These are phyloP conservation scores for Entelexis paramagnoliae DNA, from an alignment of 1,139 yeast genomes.

Conservation along the genomic window DNA sequence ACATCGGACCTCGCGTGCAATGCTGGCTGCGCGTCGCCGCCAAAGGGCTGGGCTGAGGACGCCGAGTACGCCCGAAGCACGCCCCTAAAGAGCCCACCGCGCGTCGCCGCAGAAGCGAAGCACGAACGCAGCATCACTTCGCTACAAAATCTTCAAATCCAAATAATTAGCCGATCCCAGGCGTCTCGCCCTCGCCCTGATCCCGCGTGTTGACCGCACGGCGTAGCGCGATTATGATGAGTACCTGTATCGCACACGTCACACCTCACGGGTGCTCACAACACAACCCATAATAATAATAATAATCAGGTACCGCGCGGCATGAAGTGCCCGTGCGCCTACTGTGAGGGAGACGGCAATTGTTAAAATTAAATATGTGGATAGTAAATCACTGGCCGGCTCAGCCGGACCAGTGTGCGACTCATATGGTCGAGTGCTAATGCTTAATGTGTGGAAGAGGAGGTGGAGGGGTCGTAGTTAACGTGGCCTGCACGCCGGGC, in stretches of 20 bases:
- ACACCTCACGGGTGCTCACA: not conserved
- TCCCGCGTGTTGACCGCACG: not conserved
- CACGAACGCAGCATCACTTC: conserved; percentile 2
- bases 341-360: no score
- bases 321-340: no score
- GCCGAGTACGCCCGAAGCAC: not conserved
- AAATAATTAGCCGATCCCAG: no score
- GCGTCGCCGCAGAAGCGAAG: not conserved
- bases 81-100: not conserved
- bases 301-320: no score
- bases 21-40: not conserved
- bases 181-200: no score
- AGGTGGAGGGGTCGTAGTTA: no score
- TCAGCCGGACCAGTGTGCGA: not conserved
- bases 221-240: not conserved
- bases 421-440: not conserved
- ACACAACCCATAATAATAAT: not conserved
- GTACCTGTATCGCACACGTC: not conserved
- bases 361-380: no score
- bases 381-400: not conserved
- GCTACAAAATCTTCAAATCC: not conserved
- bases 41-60: not conserved
- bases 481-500: not conserved
- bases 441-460: not conserved
- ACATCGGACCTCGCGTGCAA: conserved; percentile 1